Evolutionary conservation across 768 basidiomycete species (phyloP).

Genomic region (Hirschioporus abietinus): DNA sequence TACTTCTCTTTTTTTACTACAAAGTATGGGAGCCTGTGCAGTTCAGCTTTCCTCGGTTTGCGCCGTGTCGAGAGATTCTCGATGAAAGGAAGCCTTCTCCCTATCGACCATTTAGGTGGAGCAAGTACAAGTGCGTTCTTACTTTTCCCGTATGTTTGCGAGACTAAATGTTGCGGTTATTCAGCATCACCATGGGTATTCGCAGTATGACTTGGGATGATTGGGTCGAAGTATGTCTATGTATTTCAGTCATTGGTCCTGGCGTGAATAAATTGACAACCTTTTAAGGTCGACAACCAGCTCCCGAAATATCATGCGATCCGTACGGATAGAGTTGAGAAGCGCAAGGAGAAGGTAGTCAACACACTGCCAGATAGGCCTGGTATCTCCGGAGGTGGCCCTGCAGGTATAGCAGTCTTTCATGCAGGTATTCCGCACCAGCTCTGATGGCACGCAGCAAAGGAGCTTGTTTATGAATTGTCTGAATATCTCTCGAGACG

Average conservation of each 20-base stretch:
- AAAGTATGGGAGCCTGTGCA: conserved; percentile 1
- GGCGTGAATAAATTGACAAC: conserved; percentile 2
- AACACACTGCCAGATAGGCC: conserved; percentile 45
- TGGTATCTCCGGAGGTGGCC: conserved; percentile 25
- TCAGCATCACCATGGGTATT: conserved; percentile 66
- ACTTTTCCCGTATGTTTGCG: background rate
- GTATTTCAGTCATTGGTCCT: background rate
- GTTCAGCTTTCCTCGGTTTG: conserved; percentile 9
- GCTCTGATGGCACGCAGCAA: conserved; percentile 32
- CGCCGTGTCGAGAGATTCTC: conserved; percentile 6
- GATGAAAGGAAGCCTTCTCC: conserved; percentile 13
- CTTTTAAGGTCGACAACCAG: conserved; percentile 50
- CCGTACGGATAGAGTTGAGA: conserved; percentile 47
- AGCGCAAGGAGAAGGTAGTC: conserved; percentile 43
- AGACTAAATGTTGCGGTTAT: background rate
- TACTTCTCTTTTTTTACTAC: background rate
- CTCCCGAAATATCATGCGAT: conserved; percentile 53
- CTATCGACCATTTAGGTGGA: conserved; percentile 23
- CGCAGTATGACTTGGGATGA: conserved; percentile 62
- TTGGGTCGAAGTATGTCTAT: conserved; percentile 64
- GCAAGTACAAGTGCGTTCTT: conserved; percentile 8
- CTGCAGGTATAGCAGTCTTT: conserved; percentile 22
- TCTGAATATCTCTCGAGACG: conserved; percentile 60
- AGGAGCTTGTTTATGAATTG: conserved; percentile 64
- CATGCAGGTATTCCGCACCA: background rate